phyloP scores from a whole-genome alignment of 495 filamentous ascomycete genomes.

The Trichoderma gamsii region DNA sequence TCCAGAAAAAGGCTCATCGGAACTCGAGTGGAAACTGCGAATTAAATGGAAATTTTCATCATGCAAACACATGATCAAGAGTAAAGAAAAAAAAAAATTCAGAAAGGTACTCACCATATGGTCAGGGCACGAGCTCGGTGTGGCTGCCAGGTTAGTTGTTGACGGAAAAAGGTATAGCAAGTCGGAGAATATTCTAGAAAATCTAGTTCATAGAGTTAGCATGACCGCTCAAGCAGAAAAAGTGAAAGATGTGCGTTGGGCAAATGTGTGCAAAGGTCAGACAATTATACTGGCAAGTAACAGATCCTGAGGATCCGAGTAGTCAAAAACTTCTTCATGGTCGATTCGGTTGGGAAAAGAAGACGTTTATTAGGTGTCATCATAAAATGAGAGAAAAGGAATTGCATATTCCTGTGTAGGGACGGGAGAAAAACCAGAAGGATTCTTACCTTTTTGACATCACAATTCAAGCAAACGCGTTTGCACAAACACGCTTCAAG shows the following conservation, averaged over 20 bases:
- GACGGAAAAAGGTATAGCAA: background rate
- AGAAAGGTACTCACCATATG: constrained; percentile 23
- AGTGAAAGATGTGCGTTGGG: background rate
- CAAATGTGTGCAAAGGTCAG: constrained; percentile 50
- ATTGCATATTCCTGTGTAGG: constrained; percentile 21
- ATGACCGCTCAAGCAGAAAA: constrained; percentile 1
- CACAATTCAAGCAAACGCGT: background rate
- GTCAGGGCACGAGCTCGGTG: background rate
- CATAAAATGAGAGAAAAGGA: constrained; percentile 45
- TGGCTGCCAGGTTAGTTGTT: background rate
- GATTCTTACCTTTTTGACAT: background rate
- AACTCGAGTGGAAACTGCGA: constrained; percentile 67
- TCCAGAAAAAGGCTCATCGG: constrained; percentile 50
- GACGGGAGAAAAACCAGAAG: background rate
- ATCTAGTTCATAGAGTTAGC: constrained; percentile 9
- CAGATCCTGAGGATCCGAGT: constrained; percentile 69
- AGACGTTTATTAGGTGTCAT: constrained; percentile 78
- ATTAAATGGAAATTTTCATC: constrained; percentile 53
- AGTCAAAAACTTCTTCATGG: constrained; percentile 79
- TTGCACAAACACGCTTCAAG: background rate
- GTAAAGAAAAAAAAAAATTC: constrained; percentile 15
- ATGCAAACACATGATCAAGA: constrained; percentile 28
- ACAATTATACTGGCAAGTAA: constrained; percentile 98
- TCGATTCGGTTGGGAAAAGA: constrained; percentile 94
- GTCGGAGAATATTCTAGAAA: background rate